These are phyloP conservation scores for Beta macrorhiza DNA, from an alignment of 179 eudicot species.

Conservation along the genomic window DNA sequence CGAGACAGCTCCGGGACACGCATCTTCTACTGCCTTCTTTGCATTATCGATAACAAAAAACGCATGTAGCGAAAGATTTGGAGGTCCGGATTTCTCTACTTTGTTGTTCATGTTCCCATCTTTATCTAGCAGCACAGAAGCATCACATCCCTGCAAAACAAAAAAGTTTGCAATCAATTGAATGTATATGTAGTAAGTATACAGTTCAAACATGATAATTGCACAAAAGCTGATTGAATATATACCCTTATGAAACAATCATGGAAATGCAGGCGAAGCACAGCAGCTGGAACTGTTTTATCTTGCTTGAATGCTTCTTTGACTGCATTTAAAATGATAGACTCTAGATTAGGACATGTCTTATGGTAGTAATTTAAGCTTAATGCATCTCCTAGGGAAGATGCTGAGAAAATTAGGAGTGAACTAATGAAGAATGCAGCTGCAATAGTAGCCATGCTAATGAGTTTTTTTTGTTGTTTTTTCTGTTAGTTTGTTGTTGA, in stretches of 20 bases:
- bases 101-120: conserved; percentile 32
- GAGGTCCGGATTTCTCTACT: conserved; percentile 73
- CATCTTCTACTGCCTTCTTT: conserved; percentile 53
- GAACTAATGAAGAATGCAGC: conserved; percentile 25
- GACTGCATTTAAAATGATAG: conserved; percentile 37
- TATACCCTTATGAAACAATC: conserved; percentile 63
- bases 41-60: conserved; percentile 72
- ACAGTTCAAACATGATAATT: not conserved
- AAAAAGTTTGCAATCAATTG: not conserved
- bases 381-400: conserved; percentile 39
- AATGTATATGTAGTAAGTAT: not conserved
- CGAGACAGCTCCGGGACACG: conserved; percentile 68
- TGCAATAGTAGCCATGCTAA: conserved; percentile 39
- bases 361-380: conserved; percentile 55
- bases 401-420: conserved; percentile 28
- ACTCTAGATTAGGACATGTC: conserved; percentile 55
- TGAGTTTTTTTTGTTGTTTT: not conserved
- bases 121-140: conserved; percentile 68
- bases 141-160: conserved; percentile 74
- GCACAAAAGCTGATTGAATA: not conserved
- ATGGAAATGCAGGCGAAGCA: conserved; percentile 80
- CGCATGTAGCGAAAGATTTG: conserved; percentile 76
- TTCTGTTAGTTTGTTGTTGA: conserved; percentile 15
- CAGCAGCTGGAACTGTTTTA: conserved; percentile 58
- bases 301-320: conserved; percentile 38